phyloP scores from a whole-genome alignment of 495 filamentous ascomycete genomes.

The Trichoderma asperelloides region DNA sequence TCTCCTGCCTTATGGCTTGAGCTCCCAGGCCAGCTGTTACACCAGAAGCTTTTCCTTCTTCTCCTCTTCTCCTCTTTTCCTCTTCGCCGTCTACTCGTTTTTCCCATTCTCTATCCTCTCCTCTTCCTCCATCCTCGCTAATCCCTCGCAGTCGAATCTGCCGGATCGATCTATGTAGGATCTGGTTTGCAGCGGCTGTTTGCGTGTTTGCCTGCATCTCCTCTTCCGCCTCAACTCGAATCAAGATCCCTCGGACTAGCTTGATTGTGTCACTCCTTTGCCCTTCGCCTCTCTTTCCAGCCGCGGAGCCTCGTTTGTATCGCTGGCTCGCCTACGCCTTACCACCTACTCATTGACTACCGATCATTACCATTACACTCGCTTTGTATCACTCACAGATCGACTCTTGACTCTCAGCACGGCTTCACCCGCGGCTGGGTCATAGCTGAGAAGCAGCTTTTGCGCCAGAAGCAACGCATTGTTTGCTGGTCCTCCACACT shows the following conservation, averaged over 20 bases:
- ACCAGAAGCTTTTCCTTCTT: background rate
- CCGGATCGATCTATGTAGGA: background rate
- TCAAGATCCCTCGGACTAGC: background rate
- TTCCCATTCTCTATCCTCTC: background rate
- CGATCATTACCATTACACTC: background rate
- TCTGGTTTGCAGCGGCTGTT: conserved; percentile 8
- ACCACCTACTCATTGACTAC: background rate
- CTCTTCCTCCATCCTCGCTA: background rate
- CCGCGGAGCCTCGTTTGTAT: background rate
- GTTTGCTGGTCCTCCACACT: no score
- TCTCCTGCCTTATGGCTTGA: background rate
- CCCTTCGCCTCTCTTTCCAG: background rate
- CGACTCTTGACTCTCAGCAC: background rate
- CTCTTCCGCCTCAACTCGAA: background rate
- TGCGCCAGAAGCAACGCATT: no score
- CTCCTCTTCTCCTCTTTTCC: background rate
- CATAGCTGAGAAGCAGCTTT: no score
- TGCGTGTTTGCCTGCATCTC: conserved; percentile 9
- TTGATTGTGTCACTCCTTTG: background rate
- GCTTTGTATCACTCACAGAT: background rate
- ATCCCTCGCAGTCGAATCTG: background rate
- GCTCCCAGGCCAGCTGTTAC: background rate
- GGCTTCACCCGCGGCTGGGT: background rate
- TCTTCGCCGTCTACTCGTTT: background rate
- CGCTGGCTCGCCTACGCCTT: background rate